Percentiles rank a stretch among this genome's conserved stretches.
Evolutionary conservation across 1,284 basidiomycete species (phyloP).

Genomic region (Melampsora allii-populina): DNA sequence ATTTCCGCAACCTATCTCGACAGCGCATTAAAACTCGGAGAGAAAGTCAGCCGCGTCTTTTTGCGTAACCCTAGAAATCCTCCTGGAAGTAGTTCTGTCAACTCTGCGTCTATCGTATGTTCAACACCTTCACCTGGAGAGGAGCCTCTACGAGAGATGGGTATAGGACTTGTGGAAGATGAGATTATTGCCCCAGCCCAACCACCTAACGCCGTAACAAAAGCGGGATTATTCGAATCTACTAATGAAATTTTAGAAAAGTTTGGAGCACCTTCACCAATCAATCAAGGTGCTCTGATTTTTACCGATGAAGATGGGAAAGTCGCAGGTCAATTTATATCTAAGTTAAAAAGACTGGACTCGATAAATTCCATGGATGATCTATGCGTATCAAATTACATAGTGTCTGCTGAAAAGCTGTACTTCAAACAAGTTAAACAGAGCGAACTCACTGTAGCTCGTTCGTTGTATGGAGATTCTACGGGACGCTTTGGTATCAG

Average conservation of each 20-base stretch:
- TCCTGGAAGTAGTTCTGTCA: no score
- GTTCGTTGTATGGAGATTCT: not conserved
- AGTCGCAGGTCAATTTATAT: conserved; percentile 81
- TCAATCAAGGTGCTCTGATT: conserved; percentile 85
- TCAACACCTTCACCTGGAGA: not conserved
- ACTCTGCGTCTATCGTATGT: no score
- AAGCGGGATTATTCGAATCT: conserved; percentile 64
- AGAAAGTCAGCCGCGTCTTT: no score
- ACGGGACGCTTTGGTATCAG: conserved; percentile 14
- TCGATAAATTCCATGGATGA: conserved; percentile 84
- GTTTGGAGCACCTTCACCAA: conserved; percentile 70
- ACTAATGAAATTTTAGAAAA: conserved; percentile 83
- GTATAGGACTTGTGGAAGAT: not conserved
- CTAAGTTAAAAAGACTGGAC: conserved; percentile 71
- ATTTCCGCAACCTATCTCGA: no score
- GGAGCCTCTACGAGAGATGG: not conserved
- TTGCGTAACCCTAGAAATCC: no score
- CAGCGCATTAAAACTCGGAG: no score
- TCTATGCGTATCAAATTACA: conserved; percentile 81
- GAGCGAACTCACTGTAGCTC: conserved; percentile 61
- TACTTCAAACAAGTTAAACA: conserved; percentile 82
- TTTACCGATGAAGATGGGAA: conserved; percentile 90
- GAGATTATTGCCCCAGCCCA: not conserved
- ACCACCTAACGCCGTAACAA: not conserved
- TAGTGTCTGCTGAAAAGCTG: conserved; percentile 82